These are phyloP conservation scores for Beta macrorhiza DNA, from an alignment of 179 eudicot species.

Conservation along the genomic window DNA sequence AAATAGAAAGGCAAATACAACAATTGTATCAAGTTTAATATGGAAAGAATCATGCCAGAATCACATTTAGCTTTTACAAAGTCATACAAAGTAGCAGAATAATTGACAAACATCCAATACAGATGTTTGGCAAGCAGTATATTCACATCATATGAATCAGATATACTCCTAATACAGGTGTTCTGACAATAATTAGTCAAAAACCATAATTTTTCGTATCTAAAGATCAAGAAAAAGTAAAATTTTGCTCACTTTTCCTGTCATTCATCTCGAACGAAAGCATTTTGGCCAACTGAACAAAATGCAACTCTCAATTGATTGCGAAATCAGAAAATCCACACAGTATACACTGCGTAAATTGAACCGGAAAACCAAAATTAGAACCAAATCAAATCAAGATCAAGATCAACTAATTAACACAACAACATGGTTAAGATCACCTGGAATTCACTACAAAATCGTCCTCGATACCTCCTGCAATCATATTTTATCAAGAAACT, in stretches of 20 bases:
- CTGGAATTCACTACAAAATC: not conserved
- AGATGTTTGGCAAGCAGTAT: too few relatives aligned
- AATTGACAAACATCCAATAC: not conserved
- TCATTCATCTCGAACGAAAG: slow-evolving; percentile 69
- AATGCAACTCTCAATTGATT: slow-evolving; percentile 17
- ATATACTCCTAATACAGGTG: not conserved
- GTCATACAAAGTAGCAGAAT: not conserved
- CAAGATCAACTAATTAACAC: not conserved
- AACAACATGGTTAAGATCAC: not conserved
- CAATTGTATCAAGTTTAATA: not conserved
- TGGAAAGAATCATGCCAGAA: not conserved
- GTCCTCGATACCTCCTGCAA: slow-evolving; percentile 8
- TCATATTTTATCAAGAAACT: not conserved
- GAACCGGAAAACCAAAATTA: not conserved
- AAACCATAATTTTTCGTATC: not conserved
- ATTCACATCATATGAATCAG: not conserved
- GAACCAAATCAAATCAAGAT: not conserved
- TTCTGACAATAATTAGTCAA: not conserved
- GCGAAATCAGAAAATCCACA: slow-evolving; percentile 10
- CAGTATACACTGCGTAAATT: slow-evolving; percentile 11
- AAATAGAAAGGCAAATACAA: not conserved
- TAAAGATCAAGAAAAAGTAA: not conserved
- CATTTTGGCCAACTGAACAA: slow-evolving; percentile 36
- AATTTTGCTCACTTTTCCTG: slow-evolving; percentile 33
- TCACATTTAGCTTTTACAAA: not conserved